These are phyloP conservation scores for Diaporthe sp. DNA, from an alignment of 2,329 filamentous ascomycete species.

Conservation along the genomic window DNA sequence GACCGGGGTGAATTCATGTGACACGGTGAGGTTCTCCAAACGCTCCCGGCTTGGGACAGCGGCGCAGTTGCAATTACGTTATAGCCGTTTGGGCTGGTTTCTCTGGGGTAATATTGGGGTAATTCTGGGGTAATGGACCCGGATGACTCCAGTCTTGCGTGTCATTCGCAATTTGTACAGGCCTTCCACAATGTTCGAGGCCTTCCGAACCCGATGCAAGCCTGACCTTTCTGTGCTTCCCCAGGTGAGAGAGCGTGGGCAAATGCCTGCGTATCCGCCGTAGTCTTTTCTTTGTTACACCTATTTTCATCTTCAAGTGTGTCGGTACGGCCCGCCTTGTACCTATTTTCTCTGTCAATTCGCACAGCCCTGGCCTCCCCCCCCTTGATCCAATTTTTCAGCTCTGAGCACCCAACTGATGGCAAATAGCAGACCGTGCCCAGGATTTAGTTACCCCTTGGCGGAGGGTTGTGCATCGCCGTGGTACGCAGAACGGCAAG, in stretches of 20 bases:
- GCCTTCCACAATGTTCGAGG: background rate
- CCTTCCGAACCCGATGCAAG: constrained; percentile 4
- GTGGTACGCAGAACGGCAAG: background rate
- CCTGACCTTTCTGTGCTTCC: background rate
- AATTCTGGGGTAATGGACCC: constrained; percentile 34
- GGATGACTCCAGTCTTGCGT: constrained; percentile 22
- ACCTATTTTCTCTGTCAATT: background rate
- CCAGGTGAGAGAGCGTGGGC: background rate
- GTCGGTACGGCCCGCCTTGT: constrained; percentile 22
- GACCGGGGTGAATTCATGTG: constrained; percentile 23
- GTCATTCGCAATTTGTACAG: constrained; percentile 23
- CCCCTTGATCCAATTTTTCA: background rate
- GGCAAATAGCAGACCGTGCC: background rate
- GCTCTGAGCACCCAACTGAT: background rate
- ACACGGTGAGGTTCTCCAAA: background rate
- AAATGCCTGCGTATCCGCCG: too few species aligned
- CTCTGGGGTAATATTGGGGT: constrained; percentile 34
- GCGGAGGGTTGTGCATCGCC: background rate
- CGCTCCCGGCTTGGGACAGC: background rate
- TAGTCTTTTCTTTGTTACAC: background rate
- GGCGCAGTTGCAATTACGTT: constrained; percentile 32
- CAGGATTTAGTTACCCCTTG: background rate
- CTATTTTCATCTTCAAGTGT: background rate
- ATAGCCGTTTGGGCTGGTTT: constrained; percentile 29
- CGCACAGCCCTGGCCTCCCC: too few species aligned